Evolutionary conservation across 768 basidiomycete species (phyloP), one percentile per base, ranked within the genome.

Genomic region (Trametes gibbosa): DNA sequence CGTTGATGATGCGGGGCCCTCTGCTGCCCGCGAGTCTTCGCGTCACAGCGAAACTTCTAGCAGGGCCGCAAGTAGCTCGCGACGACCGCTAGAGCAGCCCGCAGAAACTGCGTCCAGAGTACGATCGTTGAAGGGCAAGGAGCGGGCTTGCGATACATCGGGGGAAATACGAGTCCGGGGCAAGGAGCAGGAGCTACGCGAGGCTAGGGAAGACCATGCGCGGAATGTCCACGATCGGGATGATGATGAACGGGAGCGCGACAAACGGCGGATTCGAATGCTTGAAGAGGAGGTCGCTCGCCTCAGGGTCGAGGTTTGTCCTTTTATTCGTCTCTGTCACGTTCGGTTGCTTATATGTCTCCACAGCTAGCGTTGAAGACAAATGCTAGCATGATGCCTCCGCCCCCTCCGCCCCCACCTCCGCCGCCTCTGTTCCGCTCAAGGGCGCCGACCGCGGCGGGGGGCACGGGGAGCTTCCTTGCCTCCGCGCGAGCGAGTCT

Each of bases 231-330:
- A 73, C 46, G 70, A 70, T 64, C 76, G 77, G 16, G 77, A 78
- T 23, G 76, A 74, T 43, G 64, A 67, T 41, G 87, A 85, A 63
- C 77, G 77, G 29, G 75, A 75, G 16, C 71, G 70, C 25, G 87
- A 90, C 65, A 86, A 87, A 67, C 83, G 79, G 55, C 78, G 79
- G 50, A 90, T 92, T 29, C 76, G 72, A 61, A 72, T 75, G 57
- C 76, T 92, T 5, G 88, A 91, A 65, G 80, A 81, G 48, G 90
- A 92, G 67, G 82, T 90, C 39, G 72, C 72, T 42, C 67, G 76
- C 42, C 72, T 90, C 57, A 84, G 84, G 86, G 79, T 86, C 84
- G 61, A 66, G 64, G 66, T 66, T 46, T 16, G 63, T 58, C 4
- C 3, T 21, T 19, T 6, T 2, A 8, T 34, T 13, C 19, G 14